These are phyloP conservation scores for Epichloe typhina DNA, from an alignment of 2,329 filamentous ascomycete species.

Conservation along the genomic window DNA sequence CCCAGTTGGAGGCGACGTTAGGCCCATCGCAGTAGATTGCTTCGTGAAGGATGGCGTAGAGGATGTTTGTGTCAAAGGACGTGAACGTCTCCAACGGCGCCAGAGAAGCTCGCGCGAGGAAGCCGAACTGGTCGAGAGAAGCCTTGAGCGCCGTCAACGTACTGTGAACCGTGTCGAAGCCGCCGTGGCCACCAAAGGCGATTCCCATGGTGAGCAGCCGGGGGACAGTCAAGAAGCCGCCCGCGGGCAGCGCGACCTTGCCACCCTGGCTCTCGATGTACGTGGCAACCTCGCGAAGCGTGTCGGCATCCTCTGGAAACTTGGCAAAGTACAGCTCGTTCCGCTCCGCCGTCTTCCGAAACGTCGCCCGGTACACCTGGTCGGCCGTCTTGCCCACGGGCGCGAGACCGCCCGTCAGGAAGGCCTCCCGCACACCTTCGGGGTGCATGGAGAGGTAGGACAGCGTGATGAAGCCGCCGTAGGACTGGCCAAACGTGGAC, in stretches of 20 bases:
- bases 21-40: slow-evolving; percentile 68
- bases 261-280: slow-evolving; percentile 44
- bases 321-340: slow-evolving; percentile 75
- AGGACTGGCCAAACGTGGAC: slow-evolving; percentile 82
- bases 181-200: slow-evolving; percentile 65
- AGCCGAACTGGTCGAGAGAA: slow-evolving; percentile 66
- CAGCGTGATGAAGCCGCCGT: slow-evolving; percentile 75
- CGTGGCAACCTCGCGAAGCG: slow-evolving; percentile 51
- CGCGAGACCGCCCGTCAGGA: slow-evolving; percentile 72
- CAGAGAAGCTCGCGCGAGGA: slow-evolving; percentile 60
- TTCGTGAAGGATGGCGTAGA: slow-evolving; percentile 84
- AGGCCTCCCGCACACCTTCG: slow-evolving; percentile 66
- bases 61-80: slow-evolving; percentile 60
- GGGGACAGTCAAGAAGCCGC: slow-evolving; percentile 57
- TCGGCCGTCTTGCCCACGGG: slow-evolving; percentile 61
- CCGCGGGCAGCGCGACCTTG: slow-evolving; percentile 51
- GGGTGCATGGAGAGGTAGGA: slow-evolving; percentile 77
- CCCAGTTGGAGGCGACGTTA: slow-evolving; percentile 56
- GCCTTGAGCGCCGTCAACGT: slow-evolving; percentile 55
- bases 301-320: slow-evolving; percentile 64
- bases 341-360: slow-evolving; percentile 53
- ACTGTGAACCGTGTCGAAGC: slow-evolving; percentile 61
- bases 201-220: slow-evolving; percentile 70
- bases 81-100: slow-evolving; percentile 52
- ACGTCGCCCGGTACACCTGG: slow-evolving; percentile 62